phyloP scores from a whole-genome alignment of 306 rosid genomes.

The Vicia villosa region DNA sequence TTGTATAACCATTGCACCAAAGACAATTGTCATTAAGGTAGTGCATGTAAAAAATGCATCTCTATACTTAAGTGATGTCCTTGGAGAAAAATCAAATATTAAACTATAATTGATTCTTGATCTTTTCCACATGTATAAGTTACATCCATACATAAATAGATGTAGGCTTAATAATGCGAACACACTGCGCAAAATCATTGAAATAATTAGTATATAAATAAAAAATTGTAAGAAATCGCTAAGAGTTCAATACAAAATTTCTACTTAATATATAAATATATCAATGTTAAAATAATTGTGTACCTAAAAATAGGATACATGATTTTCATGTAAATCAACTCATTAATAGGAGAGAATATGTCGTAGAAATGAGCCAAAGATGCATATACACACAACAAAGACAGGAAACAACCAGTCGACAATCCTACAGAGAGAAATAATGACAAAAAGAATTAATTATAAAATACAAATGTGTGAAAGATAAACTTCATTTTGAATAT shows the following conservation, averaged over 20 bases:
- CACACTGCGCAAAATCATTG: conserved; percentile 57
- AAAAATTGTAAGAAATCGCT: too few relatives aligned
- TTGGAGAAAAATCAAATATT: conserved; percentile 83
- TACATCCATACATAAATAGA: conserved; percentile 90
- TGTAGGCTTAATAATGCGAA: conserved; percentile 80
- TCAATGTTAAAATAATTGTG: not conserved
- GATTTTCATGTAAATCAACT: conserved; percentile 59
- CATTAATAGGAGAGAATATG: conserved; percentile 56
- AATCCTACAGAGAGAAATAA: conserved; percentile 60
- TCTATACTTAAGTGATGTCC: conserved; percentile 66
- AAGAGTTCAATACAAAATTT: not conserved
- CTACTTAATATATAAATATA: not conserved
- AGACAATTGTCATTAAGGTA: conserved; percentile 79
- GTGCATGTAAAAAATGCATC: conserved; percentile 87
- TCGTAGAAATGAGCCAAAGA: conserved; percentile 77
- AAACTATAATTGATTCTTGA: conserved; percentile 81
- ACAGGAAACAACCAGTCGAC: conserved; percentile 87
- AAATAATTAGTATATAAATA: conserved; percentile 1
- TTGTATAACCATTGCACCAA: conserved; percentile 84
- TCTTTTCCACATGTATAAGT: conserved; percentile 81
- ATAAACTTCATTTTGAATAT: not conserved
- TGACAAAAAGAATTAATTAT: not conserved
- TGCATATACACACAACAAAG: conserved; percentile 77
- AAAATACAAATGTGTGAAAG: too few relatives aligned
- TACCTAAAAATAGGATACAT: conserved; percentile 96